Conservation (phyloP, 305 asterid genomes). For the Stenogyne calaminthoides region DNA sequence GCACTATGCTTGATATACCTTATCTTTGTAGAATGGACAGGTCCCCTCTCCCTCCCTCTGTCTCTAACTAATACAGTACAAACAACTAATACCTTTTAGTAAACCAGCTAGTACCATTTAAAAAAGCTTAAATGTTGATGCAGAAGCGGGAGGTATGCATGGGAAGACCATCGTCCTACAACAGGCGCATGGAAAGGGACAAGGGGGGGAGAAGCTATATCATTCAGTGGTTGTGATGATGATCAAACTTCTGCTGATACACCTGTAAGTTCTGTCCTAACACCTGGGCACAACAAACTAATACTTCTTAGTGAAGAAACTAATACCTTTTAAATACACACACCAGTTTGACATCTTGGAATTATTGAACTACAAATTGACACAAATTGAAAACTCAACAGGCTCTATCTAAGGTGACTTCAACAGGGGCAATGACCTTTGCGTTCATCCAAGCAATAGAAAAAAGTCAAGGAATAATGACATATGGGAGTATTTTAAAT, state of each 20-base stretch:
- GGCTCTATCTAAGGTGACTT: slow-evolving; percentile 83
- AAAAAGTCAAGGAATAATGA: slow-evolving; percentile 57
- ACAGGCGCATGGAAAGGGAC: slow-evolving; percentile 92
- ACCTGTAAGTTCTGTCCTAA: slow-evolving; percentile 43
- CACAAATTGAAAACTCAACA: slow-evolving; percentile 34
- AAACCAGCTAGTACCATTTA: neutral
- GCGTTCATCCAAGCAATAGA: slow-evolving; percentile 93
- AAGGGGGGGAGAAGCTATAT: slow-evolving; percentile 90
- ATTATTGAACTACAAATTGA: slow-evolving; percentile 4
- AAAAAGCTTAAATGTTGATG: slow-evolving; percentile 7
- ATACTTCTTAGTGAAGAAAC: no score
- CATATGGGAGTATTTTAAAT: slow-evolving; percentile 77
- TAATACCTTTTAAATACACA: no score
- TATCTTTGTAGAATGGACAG: slow-evolving; percentile 95
- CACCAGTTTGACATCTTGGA: neutral
- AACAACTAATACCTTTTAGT: no score
- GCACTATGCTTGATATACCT: slow-evolving; percentile 81
- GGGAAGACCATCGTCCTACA: slow-evolving; percentile 97
- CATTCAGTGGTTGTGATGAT: slow-evolving; percentile 95
- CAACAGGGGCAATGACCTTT: slow-evolving; percentile 96
- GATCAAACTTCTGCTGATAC: slow-evolving; percentile 92
- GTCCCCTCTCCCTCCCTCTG: slow-evolving; percentile 35
- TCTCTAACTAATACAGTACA: neutral
- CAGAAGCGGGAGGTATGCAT: slow-evolving; percentile 64
- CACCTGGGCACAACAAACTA: no score